These are phyloP conservation scores for Nitzschia sp. DNA, from an alignment of 108 stramenopile species.

Conservation along the genomic window DNA sequence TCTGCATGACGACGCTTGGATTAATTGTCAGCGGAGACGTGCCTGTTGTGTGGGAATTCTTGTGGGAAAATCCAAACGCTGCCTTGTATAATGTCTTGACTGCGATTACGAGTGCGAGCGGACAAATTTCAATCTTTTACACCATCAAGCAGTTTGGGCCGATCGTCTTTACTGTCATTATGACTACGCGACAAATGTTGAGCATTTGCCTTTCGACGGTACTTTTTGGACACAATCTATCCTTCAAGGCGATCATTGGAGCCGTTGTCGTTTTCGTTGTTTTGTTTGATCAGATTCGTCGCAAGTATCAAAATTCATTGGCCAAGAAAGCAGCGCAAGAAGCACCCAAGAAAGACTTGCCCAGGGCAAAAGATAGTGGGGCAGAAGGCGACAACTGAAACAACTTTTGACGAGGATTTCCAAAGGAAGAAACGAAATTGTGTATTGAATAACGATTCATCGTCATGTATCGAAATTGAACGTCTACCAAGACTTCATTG, in stretches of 20 bases:
- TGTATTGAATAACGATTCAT: no score
- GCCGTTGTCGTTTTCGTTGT: conserved; percentile 94
- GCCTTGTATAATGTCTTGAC: conserved; percentile 93
- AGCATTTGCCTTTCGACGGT: conserved; percentile 93
- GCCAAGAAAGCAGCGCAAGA: no score
- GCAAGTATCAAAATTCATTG: conserved; percentile 81
- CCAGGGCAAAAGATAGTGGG: no score
- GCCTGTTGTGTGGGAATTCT: conserved; percentile 89
- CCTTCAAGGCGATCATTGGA: conserved; percentile 66
- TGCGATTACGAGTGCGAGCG: conserved; percentile 93
- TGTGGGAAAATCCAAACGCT: conserved; percentile 85
- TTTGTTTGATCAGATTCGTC: conserved; percentile 90
- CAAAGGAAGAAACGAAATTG: no score
- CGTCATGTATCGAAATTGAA: no score
- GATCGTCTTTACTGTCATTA: conserved; percentile 97
- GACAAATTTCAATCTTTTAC: conserved; percentile 96
- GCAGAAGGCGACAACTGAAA: no score
- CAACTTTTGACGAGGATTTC: no score
- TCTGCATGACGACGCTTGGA: conserved; percentile 88
- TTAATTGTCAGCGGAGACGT: conserved; percentile 92
- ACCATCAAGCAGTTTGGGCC: conserved; percentile 98
- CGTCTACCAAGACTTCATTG: no score
- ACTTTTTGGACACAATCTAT: conserved; percentile 89
- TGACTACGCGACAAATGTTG: conserved; percentile 97
- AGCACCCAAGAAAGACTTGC: no score